Base-by-base conservation (phyloP, 192 early-diverging fungal species). In the Podila clonocystis region DNA sequence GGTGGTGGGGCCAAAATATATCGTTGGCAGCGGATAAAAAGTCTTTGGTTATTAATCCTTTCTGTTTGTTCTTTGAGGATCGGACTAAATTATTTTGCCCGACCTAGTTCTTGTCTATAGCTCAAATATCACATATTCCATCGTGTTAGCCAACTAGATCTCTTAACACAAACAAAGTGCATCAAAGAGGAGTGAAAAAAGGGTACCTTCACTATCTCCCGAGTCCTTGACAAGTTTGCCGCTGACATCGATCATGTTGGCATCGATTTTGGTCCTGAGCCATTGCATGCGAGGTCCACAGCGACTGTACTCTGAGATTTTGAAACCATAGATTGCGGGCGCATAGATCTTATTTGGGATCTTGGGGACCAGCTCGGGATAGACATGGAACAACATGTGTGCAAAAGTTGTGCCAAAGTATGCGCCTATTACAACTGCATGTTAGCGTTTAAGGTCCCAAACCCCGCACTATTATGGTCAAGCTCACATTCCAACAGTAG, bases 381-480 rank as follows among this genome's bases (percentile, higher is more conserved):
- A 97, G 11, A 92, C 91, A 83, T 95, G 89, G 83, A 97, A 94
- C 58, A 98, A 90, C 72, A 99, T 84, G 76, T 97, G 93, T 12
- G 97, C 93, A 82, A 99, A 97, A 5, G 96, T 97, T 20, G 98
- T 95, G 36, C 97, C 97, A 88, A 99, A 99, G 80, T 91, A 94
- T 38, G 97, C 94, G 62, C 98, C 95, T 90, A 83, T 36, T n/a
- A 34, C 0, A 33, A 2, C 28, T 0, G 15, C n/a, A 13, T 15
- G 12, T 45, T 4, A 45, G 41, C 15, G 13, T 17, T 13, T 17
- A 41, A 65, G 55, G 31, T 50, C 72, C 22, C 68, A n/a, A 9
- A 84, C 86, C 12, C 74, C 19, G 65, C 31, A 50, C 3, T 63
- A n/a, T 22, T n/a, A n/a, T n/a, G 61, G n/a, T 36, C 12, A 67